Evolutionary conservation across 805 yeast genomes (phyloP), one percentile per base, ranked within the genome.

Genomic region (Starmerella vitae): DNA sequence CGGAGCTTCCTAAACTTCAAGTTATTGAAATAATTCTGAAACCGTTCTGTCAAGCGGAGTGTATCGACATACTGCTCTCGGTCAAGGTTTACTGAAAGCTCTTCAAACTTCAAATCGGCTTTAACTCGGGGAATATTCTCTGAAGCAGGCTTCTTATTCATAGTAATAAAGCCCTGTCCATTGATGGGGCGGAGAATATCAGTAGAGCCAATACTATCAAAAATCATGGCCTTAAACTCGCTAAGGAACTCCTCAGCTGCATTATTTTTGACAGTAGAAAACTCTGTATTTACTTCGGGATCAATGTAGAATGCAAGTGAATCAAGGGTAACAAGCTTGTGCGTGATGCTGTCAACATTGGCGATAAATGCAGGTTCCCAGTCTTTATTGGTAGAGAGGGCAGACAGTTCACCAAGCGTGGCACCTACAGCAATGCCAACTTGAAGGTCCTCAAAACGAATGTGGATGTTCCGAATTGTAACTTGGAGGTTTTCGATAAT

Each of bases 401-500:
- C 97, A 0, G 95, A 83, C 30, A 91, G 65, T 60, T 91, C 97
- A 30, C 73, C 71, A 35, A 91, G 66, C 0, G 93, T 78, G 14
- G 84, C 50, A 3, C 99, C 99, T 28, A 85, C 60, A 0, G 95
- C 68, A 47, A 83, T 76, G 30, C 71, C 64, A 5, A 70, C 63
- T 42, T 67, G 68, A n/a, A 14, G 18, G 60, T 91, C 98, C 53
- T 93, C 98, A 53, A 86, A 91, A 41, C 98, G 68, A 17, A 91
- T 59, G 58, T 91, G 99, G 46, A 91, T 91, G 54, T 83, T 84
- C 51, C 77, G 82, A 47, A 91, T 82, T 2, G 94, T 81, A 10
- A 91, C 71, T 58, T 91, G 98, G 38, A 93, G 62, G 55, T 91
- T 91, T 58, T 91, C 97, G 19, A 88, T 78, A 47, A 91, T 78